These are phyloP conservation scores for Globisporangium lucens DNA, from an alignment of 352 stramenopile species.

Conservation along the genomic window DNA sequence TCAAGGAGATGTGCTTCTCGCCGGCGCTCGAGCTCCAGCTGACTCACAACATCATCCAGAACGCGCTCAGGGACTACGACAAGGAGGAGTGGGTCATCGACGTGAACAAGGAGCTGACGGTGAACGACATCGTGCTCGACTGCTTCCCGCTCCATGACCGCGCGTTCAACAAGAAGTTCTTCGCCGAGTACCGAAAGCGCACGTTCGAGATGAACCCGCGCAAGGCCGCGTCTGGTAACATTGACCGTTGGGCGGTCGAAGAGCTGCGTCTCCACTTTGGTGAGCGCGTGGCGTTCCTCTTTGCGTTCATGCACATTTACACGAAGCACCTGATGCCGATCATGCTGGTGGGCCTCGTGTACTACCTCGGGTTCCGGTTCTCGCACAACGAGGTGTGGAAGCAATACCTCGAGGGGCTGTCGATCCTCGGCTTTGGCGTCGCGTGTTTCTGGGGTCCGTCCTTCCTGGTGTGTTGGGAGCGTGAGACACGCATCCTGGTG, in stretches of 20 bases:
- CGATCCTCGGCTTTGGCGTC: slow-evolving; percentile 65
- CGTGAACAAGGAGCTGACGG: slow-evolving; percentile 79
- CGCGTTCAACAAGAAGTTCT: slow-evolving; percentile 86
- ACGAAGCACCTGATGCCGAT: slow-evolving; percentile 82
- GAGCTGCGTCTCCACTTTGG: slow-evolving; percentile 86
- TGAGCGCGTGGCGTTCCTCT: slow-evolving; percentile 86
- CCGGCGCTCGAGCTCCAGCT: slow-evolving; percentile 81
- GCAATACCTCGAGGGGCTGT: slow-evolving; percentile 69
- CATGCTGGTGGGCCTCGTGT: slow-evolving; percentile 56
- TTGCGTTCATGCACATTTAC: slow-evolving; percentile 91
- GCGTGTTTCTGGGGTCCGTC: slow-evolving; percentile 80
- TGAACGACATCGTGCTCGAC: slow-evolving; percentile 72
- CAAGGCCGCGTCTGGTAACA: slow-evolving; percentile 72
- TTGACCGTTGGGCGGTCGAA: slow-evolving; percentile 82
- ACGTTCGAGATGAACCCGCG: slow-evolving; percentile 72
- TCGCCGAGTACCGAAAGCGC: slow-evolving; percentile 80
- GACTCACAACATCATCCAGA: slow-evolving; percentile 89
- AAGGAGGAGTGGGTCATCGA: slow-evolving; percentile 87
- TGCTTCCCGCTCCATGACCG: slow-evolving; percentile 85
- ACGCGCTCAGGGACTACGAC: slow-evolving; percentile 83
- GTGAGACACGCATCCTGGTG: slow-evolving; percentile 84
- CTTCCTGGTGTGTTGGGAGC: slow-evolving; percentile 82
- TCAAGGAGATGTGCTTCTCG: slow-evolving; percentile 85
- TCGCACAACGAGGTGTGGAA: slow-evolving; percentile 50
- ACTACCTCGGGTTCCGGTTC: slow-evolving; percentile 79